Percentiles rank a stretch among this genome's conserved stretches.
Conservation (phyloP, 208 protist genomes). For the Porcisia deanei region DNA sequence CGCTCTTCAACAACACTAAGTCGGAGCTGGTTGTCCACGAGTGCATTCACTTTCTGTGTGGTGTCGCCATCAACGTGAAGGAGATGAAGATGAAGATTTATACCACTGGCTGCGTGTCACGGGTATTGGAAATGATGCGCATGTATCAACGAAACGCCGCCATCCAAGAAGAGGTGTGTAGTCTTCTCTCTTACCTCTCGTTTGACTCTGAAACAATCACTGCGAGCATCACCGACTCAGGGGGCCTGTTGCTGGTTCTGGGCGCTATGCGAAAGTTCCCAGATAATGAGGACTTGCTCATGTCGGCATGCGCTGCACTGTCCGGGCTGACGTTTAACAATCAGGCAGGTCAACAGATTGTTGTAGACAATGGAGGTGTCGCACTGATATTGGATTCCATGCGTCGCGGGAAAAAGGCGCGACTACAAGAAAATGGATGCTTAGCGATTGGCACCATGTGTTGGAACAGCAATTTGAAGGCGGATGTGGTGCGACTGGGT, state of each 20-base stretch:
- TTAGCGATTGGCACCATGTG: constrained; percentile 91
- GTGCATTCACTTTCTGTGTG: constrained; percentile 79
- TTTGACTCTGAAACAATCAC: constrained; percentile 92
- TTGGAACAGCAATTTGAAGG: constrained; percentile 92
- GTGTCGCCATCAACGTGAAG: constrained; percentile 86
- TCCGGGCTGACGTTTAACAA: constrained; percentile 91
- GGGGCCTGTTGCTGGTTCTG: constrained; percentile 75
- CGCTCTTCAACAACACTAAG: constrained; percentile 59
- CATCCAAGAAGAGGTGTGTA: constrained; percentile 85
- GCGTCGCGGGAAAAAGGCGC: constrained; percentile 70
- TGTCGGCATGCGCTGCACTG: constrained; percentile 82
- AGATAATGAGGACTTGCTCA: constrained; percentile 80
- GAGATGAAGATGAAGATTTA: constrained; percentile 81
- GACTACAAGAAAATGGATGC: constrained; percentile 88
- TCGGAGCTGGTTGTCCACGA: constrained; percentile 72
- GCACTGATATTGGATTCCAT: constrained; percentile 83
- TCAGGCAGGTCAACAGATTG: constrained; percentile 70
- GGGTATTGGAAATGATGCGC: constrained; percentile 78
- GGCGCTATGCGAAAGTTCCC: constrained; percentile 84
- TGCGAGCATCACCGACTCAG: constrained; percentile 68
- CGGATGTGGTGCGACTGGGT: constrained; percentile 78
- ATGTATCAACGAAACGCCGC: constrained; percentile 53
- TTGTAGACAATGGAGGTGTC: constrained; percentile 79
- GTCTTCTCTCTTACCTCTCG: constrained; percentile 89
- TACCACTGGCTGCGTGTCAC: constrained; percentile 72